phyloP scores from a whole-genome alignment of 495 filamentous ascomycete genomes.

The Gamarada debralockiae region DNA sequence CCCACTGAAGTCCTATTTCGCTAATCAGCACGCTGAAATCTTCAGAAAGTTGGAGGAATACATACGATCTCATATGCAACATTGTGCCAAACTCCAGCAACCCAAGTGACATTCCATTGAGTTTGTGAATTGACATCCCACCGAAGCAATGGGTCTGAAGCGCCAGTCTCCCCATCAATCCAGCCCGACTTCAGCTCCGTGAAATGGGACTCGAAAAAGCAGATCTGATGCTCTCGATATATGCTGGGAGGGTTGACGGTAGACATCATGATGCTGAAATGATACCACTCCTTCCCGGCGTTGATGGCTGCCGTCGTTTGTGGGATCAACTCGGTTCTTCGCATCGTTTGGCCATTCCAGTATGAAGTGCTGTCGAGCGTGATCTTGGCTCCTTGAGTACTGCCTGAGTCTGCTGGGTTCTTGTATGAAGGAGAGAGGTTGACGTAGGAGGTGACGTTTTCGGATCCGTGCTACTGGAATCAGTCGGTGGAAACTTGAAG shows the following conservation, averaged over 20 bases:
- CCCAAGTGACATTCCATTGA: conserved; percentile 47
- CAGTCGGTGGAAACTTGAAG: conserved; percentile 44
- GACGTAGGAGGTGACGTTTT: conserved; percentile 45
- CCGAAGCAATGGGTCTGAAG: conserved; percentile 40
- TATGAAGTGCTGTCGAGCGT: conserved; percentile 62
- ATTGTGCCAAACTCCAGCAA: conserved; percentile 65
- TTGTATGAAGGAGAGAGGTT: conserved; percentile 51
- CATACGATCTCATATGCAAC: conserved; percentile 49
- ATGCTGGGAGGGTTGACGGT: conserved; percentile 55
- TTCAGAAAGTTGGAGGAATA: no score
- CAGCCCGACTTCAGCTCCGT: conserved; percentile 72
- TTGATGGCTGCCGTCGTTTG: conserved; percentile 62
- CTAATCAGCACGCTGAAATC: conserved; percentile 20
- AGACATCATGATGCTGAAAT: conserved; percentile 61
- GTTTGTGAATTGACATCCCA: conserved; percentile 50
- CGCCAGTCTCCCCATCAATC: conserved; percentile 53
- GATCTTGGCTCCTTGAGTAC: conserved; percentile 62
- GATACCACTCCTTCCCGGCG: conserved; percentile 60
- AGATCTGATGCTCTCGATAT: conserved; percentile 67
- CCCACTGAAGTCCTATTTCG: conserved; percentile 53
- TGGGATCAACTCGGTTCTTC: conserved; percentile 62
- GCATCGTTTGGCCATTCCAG: conserved; percentile 59
- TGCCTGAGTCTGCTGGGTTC: conserved; percentile 61
- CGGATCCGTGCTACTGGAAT: conserved; percentile 39
- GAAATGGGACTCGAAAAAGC: conserved; percentile 74